Base-by-base conservation (phyloP, 768 basidiomycete genomes). In the Lactarius psammicola region DNA sequence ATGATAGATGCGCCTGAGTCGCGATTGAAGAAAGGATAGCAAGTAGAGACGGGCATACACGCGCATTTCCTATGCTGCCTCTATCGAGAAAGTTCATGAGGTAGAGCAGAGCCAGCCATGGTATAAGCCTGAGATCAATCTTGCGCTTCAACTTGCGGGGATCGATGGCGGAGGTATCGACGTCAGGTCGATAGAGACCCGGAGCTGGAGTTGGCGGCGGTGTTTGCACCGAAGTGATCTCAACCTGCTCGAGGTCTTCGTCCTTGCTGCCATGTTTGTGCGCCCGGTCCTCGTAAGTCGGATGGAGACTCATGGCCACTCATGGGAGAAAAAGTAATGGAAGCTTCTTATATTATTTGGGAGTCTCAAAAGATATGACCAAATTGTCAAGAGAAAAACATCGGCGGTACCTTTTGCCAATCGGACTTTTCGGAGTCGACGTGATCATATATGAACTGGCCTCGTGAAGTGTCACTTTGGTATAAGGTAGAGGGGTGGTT, bases 41-140 rank as follows among this genome's bases (percentile, higher is more conserved):
- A 8, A 13, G 38, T 57, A 15, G 17, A 23, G 34, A 20, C 67
- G 18, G 30, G 71, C 79, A 59, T 54, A 87, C 90, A 78, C 85
- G 85, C 4, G 89, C 88, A 73, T 91, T 91, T 49, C 89, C 90
- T 70, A 92, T 86, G 61, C 84, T 82, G 44, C 80, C 78, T 71
- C 80, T 73, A 65, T 89, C 74, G 75, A 92, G 78, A 73, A 89
- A 93, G 74, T 85, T 90, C 69, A 93, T 78, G 31, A 92, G 78
- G 74, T 92, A 92, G 28, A 94, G 78, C 9, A 91, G 71, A 10
- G 86, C 80, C 30, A 94, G 76, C 87, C 89, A 92, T 38, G 92
- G 92, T 36, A 93, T 80, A 62, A 93, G 79, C 70, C 80, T 82
- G 69, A 85, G 63, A 72, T 90, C 89, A 57, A 90, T 83, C 73